phyloP scores from a whole-genome alignment of 495 filamentous ascomycete species.

The Talaromyces proteolyticus region DNA sequence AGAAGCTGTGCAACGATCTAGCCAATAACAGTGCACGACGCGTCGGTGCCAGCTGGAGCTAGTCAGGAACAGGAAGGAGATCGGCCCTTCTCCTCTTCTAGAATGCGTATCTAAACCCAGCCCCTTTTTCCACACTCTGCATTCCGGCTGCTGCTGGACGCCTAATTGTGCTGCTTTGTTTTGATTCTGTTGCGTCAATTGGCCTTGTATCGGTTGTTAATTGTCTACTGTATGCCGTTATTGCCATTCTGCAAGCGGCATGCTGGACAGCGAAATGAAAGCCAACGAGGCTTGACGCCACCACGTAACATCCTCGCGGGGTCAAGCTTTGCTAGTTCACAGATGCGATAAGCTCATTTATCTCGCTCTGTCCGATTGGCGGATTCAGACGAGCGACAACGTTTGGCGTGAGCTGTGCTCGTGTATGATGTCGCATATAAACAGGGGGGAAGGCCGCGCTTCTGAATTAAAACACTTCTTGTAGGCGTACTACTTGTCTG shows the following conservation, averaged over 20 bases:
- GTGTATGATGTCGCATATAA: not conserved
- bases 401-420: not conserved
- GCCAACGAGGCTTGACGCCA: not conserved
- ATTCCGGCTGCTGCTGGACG: too few species aligned
- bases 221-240: too few species aligned
- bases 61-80: not conserved
- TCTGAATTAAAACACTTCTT: too few species aligned
- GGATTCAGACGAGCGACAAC: not conserved
- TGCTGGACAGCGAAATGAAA: too few species aligned
- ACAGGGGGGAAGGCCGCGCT: too few species aligned
- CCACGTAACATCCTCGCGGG: not conserved
- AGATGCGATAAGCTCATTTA: not conserved
- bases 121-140: too few species aligned
- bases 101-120: too few species aligned
- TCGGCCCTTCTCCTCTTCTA: too few species aligned
- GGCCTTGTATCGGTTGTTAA: too few species aligned
- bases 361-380: not conserved
- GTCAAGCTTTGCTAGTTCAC: not conserved
- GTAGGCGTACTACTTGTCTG: not conserved
- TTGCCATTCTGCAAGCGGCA: too few species aligned
- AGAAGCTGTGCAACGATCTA: not conserved
- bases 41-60: not conserved
- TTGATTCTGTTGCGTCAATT: too few species aligned
- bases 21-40: not conserved
- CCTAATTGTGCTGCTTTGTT: too few species aligned